Evolutionary conservation across 2,329 filamentous ascomycete genomes (phyloP), one percentile per base, ranked within the genome.

Genomic region (Penicillium fuscoglaucum): DNA sequence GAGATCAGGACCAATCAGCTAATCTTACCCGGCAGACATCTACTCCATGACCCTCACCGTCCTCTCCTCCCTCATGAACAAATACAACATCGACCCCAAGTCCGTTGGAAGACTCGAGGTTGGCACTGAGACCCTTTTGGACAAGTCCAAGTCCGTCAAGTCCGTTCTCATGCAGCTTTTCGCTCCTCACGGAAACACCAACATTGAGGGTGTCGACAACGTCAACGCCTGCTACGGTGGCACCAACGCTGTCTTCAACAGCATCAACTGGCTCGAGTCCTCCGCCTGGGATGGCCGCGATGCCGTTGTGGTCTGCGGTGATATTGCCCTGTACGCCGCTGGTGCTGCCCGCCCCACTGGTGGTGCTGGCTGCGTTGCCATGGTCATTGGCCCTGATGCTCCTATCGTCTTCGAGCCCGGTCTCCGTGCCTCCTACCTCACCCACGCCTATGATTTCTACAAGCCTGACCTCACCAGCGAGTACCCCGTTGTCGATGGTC

Each of bases 121-220:
- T 70, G 90, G 90, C 71, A 93, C 90, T 55, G 90, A 93, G 83
- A 93, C 90, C 64, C 82, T 93, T 57, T 82, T 93, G 72, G 90
- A 93, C 84, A 93, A 93, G 83, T 93, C 90, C 74, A 93, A 93
- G 84, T 93, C 90, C 46, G 90, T 93, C 80, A 93, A 93, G 84
- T 89, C 89, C 31, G 89, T 93, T 62, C 80, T 93, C 65, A 93
- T 93, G 90, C 90, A 93, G 82, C 83, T 93, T 46, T 92, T 93
- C 69, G 85, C 87, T 72, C 73, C 79, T 35, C 75, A 75, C 52
- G 88, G 90, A 69, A 93, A 93, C 82, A 89, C 87, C 80, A 92
- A 90, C 80, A 81, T 93, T 61, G 90, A 93, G 80, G 90, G 90
- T 76, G 84, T 93, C 52, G 90, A 93, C 78, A 91, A 87, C 57